Base-by-base conservation (phyloP, 2,329 filamentous ascomycete species). In the Volutella citrinella region DNA sequence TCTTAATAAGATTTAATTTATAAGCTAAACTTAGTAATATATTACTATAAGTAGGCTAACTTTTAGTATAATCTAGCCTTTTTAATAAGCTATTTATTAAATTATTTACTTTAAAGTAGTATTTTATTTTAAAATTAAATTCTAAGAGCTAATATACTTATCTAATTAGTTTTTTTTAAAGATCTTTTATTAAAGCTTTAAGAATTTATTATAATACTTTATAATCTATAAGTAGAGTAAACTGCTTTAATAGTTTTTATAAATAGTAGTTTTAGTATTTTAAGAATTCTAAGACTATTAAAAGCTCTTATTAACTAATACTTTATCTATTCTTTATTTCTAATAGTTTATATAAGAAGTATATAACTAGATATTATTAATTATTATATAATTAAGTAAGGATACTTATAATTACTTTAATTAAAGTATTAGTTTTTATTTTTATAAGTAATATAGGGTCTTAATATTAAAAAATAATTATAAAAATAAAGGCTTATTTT, bases 111-210 rank as follows among this genome's bases (percentile, higher is more conserved):
- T n/a, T n/a, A n/a, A n/a, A n/a, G n/a, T n/a, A n/a, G n/a, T n/a
- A n/a, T n/a, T n/a, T n/a, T n/a, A n/a, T n/a, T n/a, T n/a, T n/a
- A n/a, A n/a, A n/a, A n/a, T n/a, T n/a, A n/a, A n/a, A n/a, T n/a
- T n/a, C n/a, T n/a, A n/a, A n/a, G n/a, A n/a, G n/a, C n/a, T n/a
- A n/a, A n/a, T n/a, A n/a, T n/a, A n/a, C n/a, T n/a, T n/a, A n/a
- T n/a, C n/a, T n/a, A 18, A 24, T 17, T 26, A 41, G 19, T 7
- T 41, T 24, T 36, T 21, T 32, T 34, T 32, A 24, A 27, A 42
- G 4, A 33, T 44, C n/a, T 38, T 30, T 30, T 27, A 17, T 22
- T 26, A 37, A 19, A 15, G 6, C 18, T 15, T 15, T 15, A 7
- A n/a, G n/a, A n/a, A n/a, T n/a, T n/a, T 27, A 20, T 20, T 27